Evolutionary conservation across 768 basidiomycete species (phyloP).

Genomic region (Boletus sensibilis): DNA sequence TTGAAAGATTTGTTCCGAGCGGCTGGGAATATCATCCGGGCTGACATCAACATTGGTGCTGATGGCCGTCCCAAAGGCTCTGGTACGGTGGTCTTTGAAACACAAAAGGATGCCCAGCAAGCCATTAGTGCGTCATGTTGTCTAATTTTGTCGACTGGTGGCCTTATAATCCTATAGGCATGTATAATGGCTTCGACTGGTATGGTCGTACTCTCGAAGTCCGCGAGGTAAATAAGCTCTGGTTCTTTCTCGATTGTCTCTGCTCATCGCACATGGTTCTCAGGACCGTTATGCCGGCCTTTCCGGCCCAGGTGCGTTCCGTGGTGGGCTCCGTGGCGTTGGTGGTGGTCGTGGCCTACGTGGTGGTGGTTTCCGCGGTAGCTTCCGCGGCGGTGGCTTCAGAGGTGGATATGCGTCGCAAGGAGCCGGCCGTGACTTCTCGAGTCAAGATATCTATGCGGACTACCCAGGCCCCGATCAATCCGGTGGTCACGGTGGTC

Average conservation of each 20-base stretch:
- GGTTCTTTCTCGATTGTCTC: neutral
- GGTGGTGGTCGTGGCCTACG: constrained; percentile 41
- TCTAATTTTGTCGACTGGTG: neutral
- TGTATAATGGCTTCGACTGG: constrained; percentile 98
- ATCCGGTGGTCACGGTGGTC: constrained; percentile 36
- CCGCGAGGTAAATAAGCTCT: constrained; percentile 64
- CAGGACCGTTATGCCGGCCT: constrained; percentile 89
- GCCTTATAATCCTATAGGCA: constrained; percentile 47
- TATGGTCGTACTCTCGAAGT: constrained; percentile 95
- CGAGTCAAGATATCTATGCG: constrained; percentile 86
- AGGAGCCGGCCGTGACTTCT: constrained; percentile 66
- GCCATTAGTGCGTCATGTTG: constrained; percentile 73
- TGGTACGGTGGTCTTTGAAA: constrained; percentile 96
- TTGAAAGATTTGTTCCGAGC: constrained; percentile 95
- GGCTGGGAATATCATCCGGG: constrained; percentile 91
- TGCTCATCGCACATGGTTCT: neutral
- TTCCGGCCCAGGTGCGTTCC: constrained; percentile 58
- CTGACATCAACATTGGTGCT: constrained; percentile 91
- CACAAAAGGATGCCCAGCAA: constrained; percentile 83
- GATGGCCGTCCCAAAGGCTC: constrained; percentile 95
- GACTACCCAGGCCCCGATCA: constrained; percentile 91
- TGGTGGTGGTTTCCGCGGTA: constrained; percentile 32
- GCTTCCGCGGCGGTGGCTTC: constrained; percentile 57
- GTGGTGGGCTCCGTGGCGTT: constrained; percentile 57
- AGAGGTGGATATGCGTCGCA: constrained; percentile 54